Evolutionary conservation across 2,329 filamentous ascomycete genomes (phyloP), one percentile per base, ranked within the genome.

Genomic region (Clonostachys byssicola): DNA sequence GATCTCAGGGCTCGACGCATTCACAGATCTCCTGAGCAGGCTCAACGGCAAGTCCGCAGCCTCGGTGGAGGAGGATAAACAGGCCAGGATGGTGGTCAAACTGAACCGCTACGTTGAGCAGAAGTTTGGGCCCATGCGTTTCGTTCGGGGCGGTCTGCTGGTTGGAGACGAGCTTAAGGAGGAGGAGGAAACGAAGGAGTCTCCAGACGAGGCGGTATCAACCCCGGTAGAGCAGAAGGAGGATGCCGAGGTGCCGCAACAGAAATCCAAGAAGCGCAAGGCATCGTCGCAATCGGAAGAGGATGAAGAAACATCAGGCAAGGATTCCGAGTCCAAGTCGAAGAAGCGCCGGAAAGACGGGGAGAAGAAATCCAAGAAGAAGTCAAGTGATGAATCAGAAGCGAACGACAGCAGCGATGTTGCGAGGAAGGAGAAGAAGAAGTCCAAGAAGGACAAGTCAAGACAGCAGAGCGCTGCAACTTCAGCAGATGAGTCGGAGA

Each of bases 1-100:
- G 60, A 82, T 90, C 52, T 95, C 92, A 18, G 94, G 92, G 0
- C 76, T 97, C 36, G 88, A 92, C 61, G 87, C 86, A 16, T 90
- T 97, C 56, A 89, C 92, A 60, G 89, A 89, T 53, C 72, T 99
- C 5, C 73, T 99, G 17, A 92, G 92, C 18, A 78, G 94, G 46
- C 70, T 99, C 48, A 99, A 99, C 65, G 94, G 92, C 44, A 94
- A 90, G 65, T 84, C 80, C 18, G 86, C 92, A 43, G 80, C 73
- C n/a, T 78, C 83, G 43, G 71, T 94, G 35, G 78, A 86, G 64
- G 78, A 83, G 58, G 86, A 94, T 57, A 80, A 84, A 61, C 77
- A 81, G 58, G 77, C 78, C 42, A 75, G 85, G 54, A 79, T 88
- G 48, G 83, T 89, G 57, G 69, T 87, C 40, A 87, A 88, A 71